These are phyloP conservation scores for Vigna radiata DNA, from an alignment of 306 rosid genomes.

Conservation along the genomic window DNA sequence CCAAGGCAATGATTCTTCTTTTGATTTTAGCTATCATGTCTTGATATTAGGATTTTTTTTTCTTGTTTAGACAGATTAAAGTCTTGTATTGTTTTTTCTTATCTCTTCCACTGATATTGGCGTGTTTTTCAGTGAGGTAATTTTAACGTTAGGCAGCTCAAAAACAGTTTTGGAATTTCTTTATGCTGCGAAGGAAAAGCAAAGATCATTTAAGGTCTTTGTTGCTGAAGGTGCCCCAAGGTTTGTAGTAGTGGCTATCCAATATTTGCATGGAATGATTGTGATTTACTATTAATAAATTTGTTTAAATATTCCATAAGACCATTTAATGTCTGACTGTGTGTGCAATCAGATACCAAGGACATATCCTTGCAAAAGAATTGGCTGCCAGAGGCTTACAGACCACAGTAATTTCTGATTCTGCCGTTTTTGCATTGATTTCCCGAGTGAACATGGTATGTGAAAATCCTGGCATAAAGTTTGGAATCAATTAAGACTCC, in stretches of 20 bases:
- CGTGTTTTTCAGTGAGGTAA: conserved; percentile 79
- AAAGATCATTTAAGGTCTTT: conserved; percentile 92
- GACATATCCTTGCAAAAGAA: conserved; percentile 86
- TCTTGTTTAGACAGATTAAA: neutral
- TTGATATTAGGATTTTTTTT: conserved; percentile 1
- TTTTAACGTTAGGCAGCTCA: conserved; percentile 97
- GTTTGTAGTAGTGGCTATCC: conserved; percentile 54
- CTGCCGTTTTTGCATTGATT: conserved; percentile 88
- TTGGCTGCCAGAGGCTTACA: conserved; percentile 82
- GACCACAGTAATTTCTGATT: conserved; percentile 79
- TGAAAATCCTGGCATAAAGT: conserved; percentile 22
- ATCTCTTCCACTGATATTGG: conserved; percentile 36
- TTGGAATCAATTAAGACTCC: conserved; percentile 17
- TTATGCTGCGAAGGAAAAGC: conserved; percentile 93
- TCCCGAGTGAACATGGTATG: conserved; percentile 95
- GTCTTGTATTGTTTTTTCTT: conserved; percentile 14
- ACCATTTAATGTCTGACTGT: conserved; percentile 6
- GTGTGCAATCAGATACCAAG: conserved; percentile 73
- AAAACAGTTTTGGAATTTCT: conserved; percentile 97
- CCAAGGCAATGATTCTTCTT: conserved; percentile 4
- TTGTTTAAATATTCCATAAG: conserved; percentile 35
- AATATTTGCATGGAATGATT: conserved; percentile 16
- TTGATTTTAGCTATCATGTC: conserved; percentile 30
- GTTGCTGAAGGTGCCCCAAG: conserved; percentile 99
- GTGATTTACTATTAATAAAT: conserved; percentile 2